phyloP scores from a whole-genome alignment of 495 filamentous ascomycete species.

The Penicillium angulare region DNA sequence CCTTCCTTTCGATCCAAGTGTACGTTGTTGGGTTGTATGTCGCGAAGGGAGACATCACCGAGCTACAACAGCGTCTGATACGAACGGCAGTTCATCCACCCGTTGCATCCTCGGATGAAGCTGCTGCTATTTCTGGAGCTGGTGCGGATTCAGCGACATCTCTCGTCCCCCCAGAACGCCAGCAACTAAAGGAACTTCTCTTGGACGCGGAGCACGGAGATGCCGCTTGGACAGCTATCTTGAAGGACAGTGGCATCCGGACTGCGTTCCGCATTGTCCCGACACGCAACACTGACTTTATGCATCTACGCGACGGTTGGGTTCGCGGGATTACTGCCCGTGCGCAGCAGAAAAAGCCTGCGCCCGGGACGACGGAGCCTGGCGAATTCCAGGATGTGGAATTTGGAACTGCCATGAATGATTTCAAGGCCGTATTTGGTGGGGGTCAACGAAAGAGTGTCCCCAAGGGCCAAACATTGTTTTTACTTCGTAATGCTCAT shows the following conservation, averaged over 20 bases:
- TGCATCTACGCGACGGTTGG: conserved; percentile 87
- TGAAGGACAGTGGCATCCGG: conserved; percentile 60
- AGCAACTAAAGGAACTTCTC: conserved; percentile 62
- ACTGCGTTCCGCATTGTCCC: conserved; percentile 80
- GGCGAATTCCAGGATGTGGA: conserved; percentile 61
- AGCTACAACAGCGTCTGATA: conserved; percentile 56
- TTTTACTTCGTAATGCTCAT: conserved; percentile 64
- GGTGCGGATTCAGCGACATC: conserved; percentile 70
- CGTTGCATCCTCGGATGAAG: conserved; percentile 24
- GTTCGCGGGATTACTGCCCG: conserved; percentile 77
- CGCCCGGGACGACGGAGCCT: conserved; percentile 11
- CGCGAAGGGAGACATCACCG: conserved; percentile 68
- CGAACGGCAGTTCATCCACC: conserved; percentile 40
- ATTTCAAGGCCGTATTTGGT: conserved; percentile 77
- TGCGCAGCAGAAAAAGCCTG: conserved; percentile 45
- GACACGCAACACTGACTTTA: conserved; percentile 84
- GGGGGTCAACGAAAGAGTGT: conserved; percentile 64
- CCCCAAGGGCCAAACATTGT: conserved; percentile 69
- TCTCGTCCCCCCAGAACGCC: conserved; percentile 75
- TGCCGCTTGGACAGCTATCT: conserved; percentile 67
- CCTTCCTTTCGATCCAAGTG: conserved; percentile 85
- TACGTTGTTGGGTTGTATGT: conserved; percentile 94
- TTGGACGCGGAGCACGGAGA: conserved; percentile 67
- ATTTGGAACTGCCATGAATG: conserved; percentile 67
- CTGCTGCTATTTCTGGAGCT: conserved; percentile 45